Percentiles rank a stretch among this genome's conserved stretches.
Evolutionary conservation across 2,329 filamentous ascomycete species (phyloP).

Genomic region (Fusarium oligoseptatum): DNA sequence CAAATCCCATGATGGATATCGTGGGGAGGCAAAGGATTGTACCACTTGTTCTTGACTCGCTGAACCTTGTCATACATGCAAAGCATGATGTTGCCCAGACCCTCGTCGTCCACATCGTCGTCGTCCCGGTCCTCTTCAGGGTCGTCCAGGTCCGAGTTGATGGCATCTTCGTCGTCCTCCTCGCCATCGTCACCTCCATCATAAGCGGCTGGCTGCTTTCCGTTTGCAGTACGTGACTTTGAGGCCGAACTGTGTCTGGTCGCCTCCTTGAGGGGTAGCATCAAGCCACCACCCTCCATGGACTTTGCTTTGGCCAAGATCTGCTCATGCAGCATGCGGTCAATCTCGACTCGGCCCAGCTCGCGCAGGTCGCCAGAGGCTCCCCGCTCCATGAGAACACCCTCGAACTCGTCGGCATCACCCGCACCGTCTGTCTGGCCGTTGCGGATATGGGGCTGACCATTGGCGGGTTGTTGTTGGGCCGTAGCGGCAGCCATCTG

Average conservation of each 20-base stretch:
- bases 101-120: conserved; percentile 88
- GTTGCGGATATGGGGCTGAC: conserved; percentile 51
- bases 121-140: conserved; percentile 87
- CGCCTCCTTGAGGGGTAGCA: conserved; percentile 76
- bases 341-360: conserved; percentile 73
- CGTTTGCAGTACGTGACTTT: conserved; percentile 41
- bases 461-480: conserved; percentile 51
- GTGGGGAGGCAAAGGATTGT: conserved; percentile 45
- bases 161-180: conserved; percentile 89
- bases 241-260: conserved; percentile 49
- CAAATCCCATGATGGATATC: background rate
- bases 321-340: conserved; percentile 76
- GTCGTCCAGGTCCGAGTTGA: conserved; percentile 98
- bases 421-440: conserved; percentile 80
- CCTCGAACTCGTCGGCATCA: conserved; percentile 70
- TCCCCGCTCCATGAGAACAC: conserved; percentile 70
- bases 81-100: conserved; percentile 90
- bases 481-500: conserved; percentile 42
- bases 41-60: conserved; percentile 98
- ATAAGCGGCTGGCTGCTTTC: conserved; percentile 61
- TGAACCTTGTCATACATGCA: conserved; percentile 99
- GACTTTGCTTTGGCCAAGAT: conserved; percentile 74
- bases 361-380: conserved; percentile 66
- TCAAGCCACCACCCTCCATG: conserved; percentile 81
- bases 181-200: conserved; percentile 73